phyloP scores from a whole-genome alignment of 257 asterid genomes.

The Solanum chmielewskii region DNA sequence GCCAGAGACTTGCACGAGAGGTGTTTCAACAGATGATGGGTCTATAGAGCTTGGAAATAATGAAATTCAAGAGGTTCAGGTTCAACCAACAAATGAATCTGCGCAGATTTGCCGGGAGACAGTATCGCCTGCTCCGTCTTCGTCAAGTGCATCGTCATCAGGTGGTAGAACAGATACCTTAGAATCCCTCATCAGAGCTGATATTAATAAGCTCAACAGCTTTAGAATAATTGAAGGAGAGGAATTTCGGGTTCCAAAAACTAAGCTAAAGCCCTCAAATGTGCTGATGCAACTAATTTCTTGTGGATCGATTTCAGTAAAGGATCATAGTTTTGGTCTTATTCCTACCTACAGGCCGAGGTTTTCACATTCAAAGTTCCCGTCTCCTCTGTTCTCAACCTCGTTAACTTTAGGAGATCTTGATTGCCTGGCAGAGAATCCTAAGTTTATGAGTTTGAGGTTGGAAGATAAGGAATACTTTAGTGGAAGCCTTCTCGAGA shows the following conservation, averaged over 20 bases:
- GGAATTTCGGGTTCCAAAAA: constrained; percentile 37
- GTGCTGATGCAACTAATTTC: constrained; percentile 86
- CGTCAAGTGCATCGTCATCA: constrained; percentile 64
- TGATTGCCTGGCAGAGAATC: constrained; percentile 60
- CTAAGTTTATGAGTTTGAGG: constrained; percentile 46
- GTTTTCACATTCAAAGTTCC: constrained; percentile 63
- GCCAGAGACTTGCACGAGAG: constrained; percentile 50
- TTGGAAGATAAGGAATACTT: constrained; percentile 87
- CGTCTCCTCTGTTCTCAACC: constrained; percentile 69
- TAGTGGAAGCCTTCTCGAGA: constrained; percentile 85
- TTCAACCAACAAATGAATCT: constrained; percentile 26
- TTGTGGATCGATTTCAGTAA: constrained; percentile 85
- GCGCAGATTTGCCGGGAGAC: constrained; percentile 40
- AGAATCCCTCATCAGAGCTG: constrained; percentile 85
- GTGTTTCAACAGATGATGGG: constrained; percentile 70
- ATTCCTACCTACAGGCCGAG: constrained; percentile 78
- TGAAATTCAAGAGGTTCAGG: constrained; percentile 8
- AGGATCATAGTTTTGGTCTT: constrained; percentile 77
- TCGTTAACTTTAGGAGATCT: constrained; percentile 69
- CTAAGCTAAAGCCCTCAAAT: constrained; percentile 73
- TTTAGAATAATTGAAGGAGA: constrained; percentile 68
- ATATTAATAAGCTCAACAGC: constrained; percentile 68
- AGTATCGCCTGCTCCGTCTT: constrained; percentile 64
- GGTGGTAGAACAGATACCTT: constrained; percentile 72
- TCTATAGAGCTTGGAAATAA: constrained; percentile 23